Percentiles rank a stretch among this genome's conserved stretches.
These are phyloP conservation scores for Gaultheria prostrata DNA, from an alignment of 148 eudicot genomes.

Conservation along the genomic window DNA sequence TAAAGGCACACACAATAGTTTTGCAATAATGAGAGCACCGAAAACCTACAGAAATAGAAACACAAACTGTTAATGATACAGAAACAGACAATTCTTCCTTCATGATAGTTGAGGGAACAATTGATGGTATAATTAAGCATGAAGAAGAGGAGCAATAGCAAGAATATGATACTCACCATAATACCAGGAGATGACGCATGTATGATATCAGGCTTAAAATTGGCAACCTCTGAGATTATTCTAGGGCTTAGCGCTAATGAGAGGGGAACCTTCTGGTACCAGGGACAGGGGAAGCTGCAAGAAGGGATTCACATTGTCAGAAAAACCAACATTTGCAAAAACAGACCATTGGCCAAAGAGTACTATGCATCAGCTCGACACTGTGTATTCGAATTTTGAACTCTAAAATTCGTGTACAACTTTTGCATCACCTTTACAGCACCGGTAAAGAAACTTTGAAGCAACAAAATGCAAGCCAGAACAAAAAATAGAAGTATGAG, in stretches of 20 bases:
- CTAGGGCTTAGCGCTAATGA: slow-evolving; percentile 96
- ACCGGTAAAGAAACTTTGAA: not conserved
- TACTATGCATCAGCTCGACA: not conserved
- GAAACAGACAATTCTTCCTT: not conserved
- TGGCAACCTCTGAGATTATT: slow-evolving; percentile 80
- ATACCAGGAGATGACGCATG: slow-evolving; percentile 95
- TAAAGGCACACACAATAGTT: slow-evolving; percentile 76
- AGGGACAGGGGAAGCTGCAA: slow-evolving; percentile 89
- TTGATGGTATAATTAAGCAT: not conserved
- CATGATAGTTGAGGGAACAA: not conserved
- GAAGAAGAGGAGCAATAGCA: slow-evolving; percentile 11
- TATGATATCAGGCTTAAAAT: slow-evolving; percentile 92
- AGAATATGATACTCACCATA: slow-evolving; percentile 51
- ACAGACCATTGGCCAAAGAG: not conserved
- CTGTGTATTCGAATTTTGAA: not conserved
- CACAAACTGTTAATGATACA: slow-evolving; percentile 4
- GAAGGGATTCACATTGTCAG: slow-evolving; percentile 20
- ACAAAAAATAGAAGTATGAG: not conserved
- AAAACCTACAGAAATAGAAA: slow-evolving; percentile 55
- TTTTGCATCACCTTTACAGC: slow-evolving; percentile 1
- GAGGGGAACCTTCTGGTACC: slow-evolving; percentile 89
- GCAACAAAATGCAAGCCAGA: not conserved
- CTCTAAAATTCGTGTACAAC: not conserved
- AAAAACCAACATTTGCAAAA: not conserved
- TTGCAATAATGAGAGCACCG: slow-evolving; percentile 88